A percentile compares a stretch with the other conserved stretches of the same genome.
These are phyloP conservation scores for Aspergillus avenaceus DNA, from an alignment of 495 filamentous ascomycete genomes.

Conservation along the genomic window DNA sequence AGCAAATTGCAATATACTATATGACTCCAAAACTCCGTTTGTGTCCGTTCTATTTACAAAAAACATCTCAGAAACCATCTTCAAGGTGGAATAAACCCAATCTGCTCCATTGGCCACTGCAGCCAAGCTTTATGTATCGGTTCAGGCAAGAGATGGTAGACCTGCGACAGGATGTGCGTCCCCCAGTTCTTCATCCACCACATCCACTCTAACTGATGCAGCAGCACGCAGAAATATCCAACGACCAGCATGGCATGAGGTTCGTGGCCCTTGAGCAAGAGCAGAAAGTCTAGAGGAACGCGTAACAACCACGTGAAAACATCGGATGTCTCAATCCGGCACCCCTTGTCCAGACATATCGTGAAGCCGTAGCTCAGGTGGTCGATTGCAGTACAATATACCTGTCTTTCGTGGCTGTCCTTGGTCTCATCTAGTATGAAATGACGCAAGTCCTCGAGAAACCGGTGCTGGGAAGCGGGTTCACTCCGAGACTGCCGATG, in stretches of 20 bases:
- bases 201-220: conserved; percentile 25
- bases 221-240: conserved; percentile 25
- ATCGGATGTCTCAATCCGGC: conserved; percentile 15
- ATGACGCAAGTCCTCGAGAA: background rate
- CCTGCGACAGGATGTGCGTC: conserved; percentile 17
- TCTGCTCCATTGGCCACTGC: conserved; percentile 19
- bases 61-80: no score
- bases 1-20: no score
- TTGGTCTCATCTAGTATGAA: background rate
- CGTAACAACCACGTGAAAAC: conserved; percentile 22
- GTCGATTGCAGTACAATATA: background rate
- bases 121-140: conserved; percentile 18
- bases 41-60: no score
- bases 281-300: conserved; percentile 21
- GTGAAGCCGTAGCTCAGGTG: background rate
- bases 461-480: background rate
- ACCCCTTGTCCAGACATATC: conserved; percentile 6
- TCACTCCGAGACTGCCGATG: background rate
- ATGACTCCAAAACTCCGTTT: no score
- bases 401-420: background rate
- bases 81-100: conserved; percentile 3
- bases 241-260: conserved; percentile 25
- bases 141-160: conserved; percentile 17
- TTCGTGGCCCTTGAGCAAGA: conserved; percentile 12
- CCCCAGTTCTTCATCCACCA: conserved; percentile 33